These are phyloP conservation scores for Abrus pulchellus DNA, from an alignment of 306 rosid species.

Conservation along the genomic window DNA sequence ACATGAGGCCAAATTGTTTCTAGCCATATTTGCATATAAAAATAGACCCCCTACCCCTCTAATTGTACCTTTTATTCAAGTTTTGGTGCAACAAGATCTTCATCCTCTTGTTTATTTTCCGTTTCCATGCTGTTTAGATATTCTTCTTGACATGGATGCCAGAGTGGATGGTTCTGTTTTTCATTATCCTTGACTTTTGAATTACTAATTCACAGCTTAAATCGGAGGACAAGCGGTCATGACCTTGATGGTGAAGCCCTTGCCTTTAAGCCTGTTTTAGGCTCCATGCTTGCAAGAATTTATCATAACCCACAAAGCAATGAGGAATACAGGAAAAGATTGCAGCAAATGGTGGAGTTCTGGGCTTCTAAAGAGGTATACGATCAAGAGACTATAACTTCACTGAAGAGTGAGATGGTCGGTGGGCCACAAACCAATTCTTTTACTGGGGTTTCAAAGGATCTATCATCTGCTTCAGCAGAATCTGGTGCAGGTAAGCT, in stretches of 20 bases:
- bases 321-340: constrained; percentile 83
- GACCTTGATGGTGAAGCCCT: constrained; percentile 89
- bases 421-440: constrained; percentile 73
- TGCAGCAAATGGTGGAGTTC: constrained; percentile 91
- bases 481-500: constrained; percentile 74
- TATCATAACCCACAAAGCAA: constrained; percentile 91
- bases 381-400: constrained; percentile 79
- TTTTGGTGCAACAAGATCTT: background rate
- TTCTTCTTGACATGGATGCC: constrained; percentile 39
- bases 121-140: constrained; percentile 8
- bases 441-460: constrained; percentile 70
- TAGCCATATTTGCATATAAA: background rate
- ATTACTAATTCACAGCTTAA: constrained; percentile 65
- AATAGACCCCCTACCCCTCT: background rate
- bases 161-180: constrained; percentile 24
- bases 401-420: constrained; percentile 80
- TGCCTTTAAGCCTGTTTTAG: constrained; percentile 86
- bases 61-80: background rate
- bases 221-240: constrained; percentile 61
- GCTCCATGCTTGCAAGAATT: constrained; percentile 94
- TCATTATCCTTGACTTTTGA: constrained; percentile 44
- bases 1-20: constrained; percentile 24
- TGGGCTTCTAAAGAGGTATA: constrained; percentile 89
- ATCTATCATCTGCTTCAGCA: constrained; percentile 61
- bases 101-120: constrained; percentile 7